phyloP scores from a whole-genome alignment of 164 flowering plant species.

The Vitis amurensis region DNA sequence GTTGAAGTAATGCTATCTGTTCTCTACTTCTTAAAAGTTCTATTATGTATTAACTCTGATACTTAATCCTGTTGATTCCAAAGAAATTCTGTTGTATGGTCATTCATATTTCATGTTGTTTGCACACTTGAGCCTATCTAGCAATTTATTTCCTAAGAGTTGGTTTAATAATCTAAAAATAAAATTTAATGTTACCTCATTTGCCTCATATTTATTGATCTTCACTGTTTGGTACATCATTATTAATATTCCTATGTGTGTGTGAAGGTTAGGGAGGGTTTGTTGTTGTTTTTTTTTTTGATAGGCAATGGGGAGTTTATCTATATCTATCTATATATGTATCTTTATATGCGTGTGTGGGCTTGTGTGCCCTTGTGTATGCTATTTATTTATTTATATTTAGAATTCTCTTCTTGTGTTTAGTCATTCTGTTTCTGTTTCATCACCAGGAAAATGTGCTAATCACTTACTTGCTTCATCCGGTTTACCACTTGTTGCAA shows the following conservation, averaged over 20 bases:
- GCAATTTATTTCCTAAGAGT: too few relatives aligned
- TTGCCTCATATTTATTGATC: not conserved
- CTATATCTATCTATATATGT: too few relatives aligned
- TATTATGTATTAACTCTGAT: too few relatives aligned
- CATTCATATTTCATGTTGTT: not conserved
- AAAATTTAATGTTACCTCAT: not conserved
- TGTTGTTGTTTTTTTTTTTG: too few relatives aligned
- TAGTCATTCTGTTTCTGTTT: not conserved
- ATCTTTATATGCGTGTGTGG: too few relatives aligned
- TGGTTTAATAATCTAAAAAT: not conserved
- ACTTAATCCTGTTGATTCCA: too few relatives aligned
- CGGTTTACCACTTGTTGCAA: constrained; percentile 87
- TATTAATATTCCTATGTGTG: too few relatives aligned
- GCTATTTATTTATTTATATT: not conserved
- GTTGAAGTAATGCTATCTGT: too few relatives aligned
- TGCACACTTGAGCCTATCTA: not conserved
- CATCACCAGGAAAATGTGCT: constrained; percentile 85
- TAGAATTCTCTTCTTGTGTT: not conserved
- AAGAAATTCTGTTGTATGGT: not conserved
- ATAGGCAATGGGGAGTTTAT: too few relatives aligned
- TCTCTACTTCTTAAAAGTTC: too few relatives aligned
- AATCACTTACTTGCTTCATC: constrained; percentile 87
- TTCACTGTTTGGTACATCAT: too few relatives aligned
- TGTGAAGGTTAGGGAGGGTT: too few relatives aligned
- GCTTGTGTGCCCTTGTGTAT: not conserved